These are phyloP conservation scores for Artomyces pyxidatus DNA, from an alignment of 768 basidiomycete species.

Conservation along the genomic window DNA sequence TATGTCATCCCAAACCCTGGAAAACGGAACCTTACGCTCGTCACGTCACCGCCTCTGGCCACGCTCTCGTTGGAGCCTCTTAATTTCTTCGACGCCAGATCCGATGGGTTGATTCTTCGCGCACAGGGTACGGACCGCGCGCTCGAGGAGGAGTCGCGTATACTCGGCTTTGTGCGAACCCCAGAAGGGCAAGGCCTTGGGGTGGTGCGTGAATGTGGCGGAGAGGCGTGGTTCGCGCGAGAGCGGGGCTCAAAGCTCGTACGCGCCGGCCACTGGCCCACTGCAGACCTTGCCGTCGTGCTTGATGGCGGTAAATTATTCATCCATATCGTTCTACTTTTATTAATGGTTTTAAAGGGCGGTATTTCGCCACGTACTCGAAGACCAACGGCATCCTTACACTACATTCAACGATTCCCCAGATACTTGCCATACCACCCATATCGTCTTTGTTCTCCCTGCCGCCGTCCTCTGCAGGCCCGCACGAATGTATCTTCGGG, in stretches of 20 bases:
- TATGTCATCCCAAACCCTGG: conserved; percentile 44
- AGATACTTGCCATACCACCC: conserved; percentile 37
- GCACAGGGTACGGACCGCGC: conserved; percentile 10
- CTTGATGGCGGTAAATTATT: conserved; percentile 45
- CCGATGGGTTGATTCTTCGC: conserved; percentile 36
- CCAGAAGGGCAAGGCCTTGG: conserved; percentile 73
- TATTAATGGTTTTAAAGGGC: conserved; percentile 28
- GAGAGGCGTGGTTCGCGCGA: conserved; percentile 56
- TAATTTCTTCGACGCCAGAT: conserved; percentile 52
- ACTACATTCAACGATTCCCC: conserved; percentile 42
- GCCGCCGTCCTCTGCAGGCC: conserved; percentile 29
- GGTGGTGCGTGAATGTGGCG: conserved; percentile 50
- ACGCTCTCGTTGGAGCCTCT: conserved; percentile 50
- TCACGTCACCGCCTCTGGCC: conserved; percentile 60
- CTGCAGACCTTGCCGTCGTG: conserved; percentile 62
- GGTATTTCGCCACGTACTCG: conserved; percentile 53
- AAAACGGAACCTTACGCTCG: conserved; percentile 32
- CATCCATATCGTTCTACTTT: neutral
- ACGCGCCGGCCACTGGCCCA: conserved; percentile 43
- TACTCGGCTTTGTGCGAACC: conserved; percentile 63
- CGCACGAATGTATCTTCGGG: conserved; percentile 54
- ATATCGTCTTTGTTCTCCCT: conserved; percentile 59
- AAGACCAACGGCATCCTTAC: conserved; percentile 38
- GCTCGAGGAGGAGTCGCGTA: conserved; percentile 18
- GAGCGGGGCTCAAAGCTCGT: conserved; percentile 40